Base-by-base conservation (phyloP, 768 basidiomycete genomes). In the Hydnomerulius pinastri region DNA sequence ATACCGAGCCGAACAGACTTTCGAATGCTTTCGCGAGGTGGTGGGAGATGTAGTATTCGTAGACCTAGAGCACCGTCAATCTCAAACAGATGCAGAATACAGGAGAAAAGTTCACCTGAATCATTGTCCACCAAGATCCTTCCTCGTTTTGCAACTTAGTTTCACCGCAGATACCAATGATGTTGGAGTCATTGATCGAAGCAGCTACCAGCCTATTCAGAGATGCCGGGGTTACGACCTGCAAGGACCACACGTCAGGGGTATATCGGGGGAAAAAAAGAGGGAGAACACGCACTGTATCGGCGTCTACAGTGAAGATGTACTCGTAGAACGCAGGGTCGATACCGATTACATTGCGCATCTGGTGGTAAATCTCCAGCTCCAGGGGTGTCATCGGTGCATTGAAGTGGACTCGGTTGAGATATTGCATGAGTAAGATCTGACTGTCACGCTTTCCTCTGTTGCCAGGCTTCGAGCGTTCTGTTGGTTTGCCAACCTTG, bases 271-370 rank as follows among this genome's bases (percentile, higher is more conserved):
- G 12, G 17, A 13, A 10, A 20, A 20, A 23, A 18, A 18, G 18
- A 43, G n/a, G 20, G 18, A 43, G n/a, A 13, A 2, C n/a, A 64
- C 71, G 44, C 43, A 82, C 81, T 1, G 82, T 82, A 71, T 86
- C 85, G 15, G 83, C 84, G 68, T 86, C 84, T 13, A 86, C 80
- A 42, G 82, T 85, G 67, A 86, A 85, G 54, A 86, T 78, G 66
- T 85, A 86, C 66, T 86, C 84, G 60, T 86, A 86, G 67, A 86
- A 86, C n/a, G 83, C 80, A 12, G 84, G 84, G 46, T 86, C 85
- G 38, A 86, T 85, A 9, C 84, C 84, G 48, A 86, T 85, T 55
- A 86, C 81, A 51, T 86, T 84, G 43, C 83, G 79, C 83, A 86
- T 86, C 56, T 86, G 85, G 58, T 86, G 85, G 58, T 83, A 86